Evolutionary conservation across 345 rosid genomes (phyloP).

Genomic region (Iberis pinnata): DNA sequence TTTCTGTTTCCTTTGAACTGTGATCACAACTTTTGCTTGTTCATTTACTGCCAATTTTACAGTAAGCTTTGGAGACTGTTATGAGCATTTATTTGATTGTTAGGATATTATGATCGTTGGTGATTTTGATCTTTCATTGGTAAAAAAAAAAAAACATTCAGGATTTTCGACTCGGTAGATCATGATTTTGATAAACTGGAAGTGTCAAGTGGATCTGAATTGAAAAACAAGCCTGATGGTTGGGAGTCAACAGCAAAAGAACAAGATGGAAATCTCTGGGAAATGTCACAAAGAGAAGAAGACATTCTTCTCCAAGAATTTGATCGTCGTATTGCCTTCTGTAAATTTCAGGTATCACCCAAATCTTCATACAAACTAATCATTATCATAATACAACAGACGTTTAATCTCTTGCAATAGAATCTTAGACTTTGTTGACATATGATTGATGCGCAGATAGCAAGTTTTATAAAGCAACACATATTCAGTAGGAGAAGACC

Average conservation of each 20-base stretch:
- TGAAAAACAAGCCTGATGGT: conserved; percentile 87
- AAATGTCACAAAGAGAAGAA: conserved; percentile 96
- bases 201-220: conserved; percentile 48
- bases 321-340: conserved; percentile 76
- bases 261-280: conserved; percentile 87
- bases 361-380: neutral
- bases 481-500: conserved; percentile 96
- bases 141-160: conserved; percentile 19
- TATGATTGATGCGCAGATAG: conserved; percentile 48
- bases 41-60: neutral
- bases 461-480: conserved; percentile 89
- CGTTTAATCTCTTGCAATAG: no score
- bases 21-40: neutral
- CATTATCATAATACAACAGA: no score
- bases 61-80: neutral
- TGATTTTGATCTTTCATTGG: neutral
- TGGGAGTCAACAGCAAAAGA: conserved; percentile 86
- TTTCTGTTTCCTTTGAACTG: neutral
- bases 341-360: conserved; percentile 71
- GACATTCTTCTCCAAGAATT: conserved; percentile 91
- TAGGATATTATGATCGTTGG: conserved; percentile 2
- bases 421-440: no score
- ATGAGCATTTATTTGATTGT: neutral
- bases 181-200: conserved; percentile 52
- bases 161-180: conserved; percentile 70